Base-by-base conservation (phyloP, 768 basidiomycete species). In the Dendrothele bispora region DNA sequence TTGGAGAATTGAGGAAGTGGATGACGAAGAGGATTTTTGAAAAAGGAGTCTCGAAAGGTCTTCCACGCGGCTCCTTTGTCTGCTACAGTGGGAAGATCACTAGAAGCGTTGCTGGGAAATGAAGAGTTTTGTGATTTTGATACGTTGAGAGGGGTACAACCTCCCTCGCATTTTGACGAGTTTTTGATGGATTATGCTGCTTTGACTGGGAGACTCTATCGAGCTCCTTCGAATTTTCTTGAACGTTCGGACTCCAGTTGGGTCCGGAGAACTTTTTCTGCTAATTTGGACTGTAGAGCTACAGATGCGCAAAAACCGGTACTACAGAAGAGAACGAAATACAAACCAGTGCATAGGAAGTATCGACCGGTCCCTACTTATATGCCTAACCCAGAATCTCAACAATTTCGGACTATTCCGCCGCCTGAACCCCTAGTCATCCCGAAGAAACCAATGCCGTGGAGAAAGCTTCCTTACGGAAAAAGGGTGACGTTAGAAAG, bases 271-370 rank as follows among this genome's bases (percentile, higher is more conserved):
- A n/a, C n/a, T n/a, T n/a, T n/a, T n/a, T n/a, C n/a, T n/a, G n/a
- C n/a, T n/a, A n/a, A n/a, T n/a, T n/a, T n/a, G n/a, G n/a, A n/a
- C n/a, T n/a, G n/a, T n/a, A n/a, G n/a, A n/a, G n/a, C n/a, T n/a
- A n/a, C n/a, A n/a, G n/a, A n/a, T n/a, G n/a, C n/a, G n/a, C n/a
- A n/a, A n/a, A n/a, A n/a, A n/a, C n/a, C n/a, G n/a, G n/a, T n/a
- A n/a, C n/a, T n/a, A n/a, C n/a, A n/a, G n/a, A n/a, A n/a, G n/a
- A n/a, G n/a, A n/a, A n/a, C n/a, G n/a, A 57, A 53, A 32, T 65
- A 66, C 49, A 68, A 66, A 41, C 60, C 61, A 0, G 62, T 65
- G 0, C 55, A 62, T 24, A 39, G 53, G 1, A 63, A 63, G 39
- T 58, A 62, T 4, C 22, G 56, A 1, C 63, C 65, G 0, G 62